Conservation (phyloP, 73 alveolate genomes). For the Paraurostyla sp. region DNA sequence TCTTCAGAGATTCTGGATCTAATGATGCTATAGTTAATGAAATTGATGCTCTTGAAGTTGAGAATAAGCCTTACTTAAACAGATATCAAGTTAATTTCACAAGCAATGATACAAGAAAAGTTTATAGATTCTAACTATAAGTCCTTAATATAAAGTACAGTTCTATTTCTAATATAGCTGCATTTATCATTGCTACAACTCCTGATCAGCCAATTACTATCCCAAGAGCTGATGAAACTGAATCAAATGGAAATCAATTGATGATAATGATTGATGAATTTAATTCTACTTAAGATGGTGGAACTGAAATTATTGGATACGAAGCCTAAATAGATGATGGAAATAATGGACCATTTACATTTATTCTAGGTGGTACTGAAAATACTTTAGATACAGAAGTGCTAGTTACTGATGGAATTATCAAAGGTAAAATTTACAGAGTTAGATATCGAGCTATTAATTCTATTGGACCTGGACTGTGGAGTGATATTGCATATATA, state of each 20-base stretch:
- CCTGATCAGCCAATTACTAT: conserved; percentile 55
- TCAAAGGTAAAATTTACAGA: conserved; percentile 58
- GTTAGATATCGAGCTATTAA: conserved; percentile 69
- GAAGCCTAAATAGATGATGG: conserved; percentile 77
- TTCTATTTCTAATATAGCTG: conserved; percentile 19
- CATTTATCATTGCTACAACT: conserved; percentile 39
- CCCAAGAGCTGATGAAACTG: not conserved
- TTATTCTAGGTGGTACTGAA: conserved; percentile 51
- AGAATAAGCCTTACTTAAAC: conserved; percentile 42
- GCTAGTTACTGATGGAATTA: conserved; percentile 42
- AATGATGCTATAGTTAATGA: conserved; percentile 25
- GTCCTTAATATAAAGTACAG: conserved; percentile 48
- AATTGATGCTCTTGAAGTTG: conserved; percentile 15
- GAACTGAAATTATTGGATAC: conserved; percentile 58
- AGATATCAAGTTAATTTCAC: conserved; percentile 19
- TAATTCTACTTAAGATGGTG: conserved; percentile 55
- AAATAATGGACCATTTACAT: conserved; percentile 39
- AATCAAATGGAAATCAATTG: conserved; percentile 13
- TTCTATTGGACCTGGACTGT: conserved; percentile 67
- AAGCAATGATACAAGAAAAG: conserved; percentile 37
- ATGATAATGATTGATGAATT: not conserved
- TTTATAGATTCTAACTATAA: conserved; percentile 47
- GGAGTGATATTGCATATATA: conserved; percentile 70
- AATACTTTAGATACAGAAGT: conserved; percentile 61
- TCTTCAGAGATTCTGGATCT: conserved; percentile 68